Percentiles rank a stretch among this genome's conserved stretches.
Evolutionary conservation across 1,139 yeast species (phyloP).

Genomic region (Lodderomyces margitis): DNA sequence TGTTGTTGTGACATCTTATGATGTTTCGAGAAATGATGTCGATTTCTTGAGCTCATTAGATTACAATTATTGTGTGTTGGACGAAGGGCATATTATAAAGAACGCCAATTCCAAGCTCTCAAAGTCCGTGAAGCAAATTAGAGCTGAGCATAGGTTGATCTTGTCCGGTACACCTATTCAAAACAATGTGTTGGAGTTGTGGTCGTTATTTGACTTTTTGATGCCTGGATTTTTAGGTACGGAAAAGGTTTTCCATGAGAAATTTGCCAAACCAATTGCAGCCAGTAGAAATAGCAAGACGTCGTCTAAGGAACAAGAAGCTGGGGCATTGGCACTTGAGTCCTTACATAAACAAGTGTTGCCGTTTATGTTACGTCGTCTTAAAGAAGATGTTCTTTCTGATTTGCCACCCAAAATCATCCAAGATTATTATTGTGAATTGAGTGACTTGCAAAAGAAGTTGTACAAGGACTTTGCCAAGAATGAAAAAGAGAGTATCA

Average conservation of each 20-base stretch:
- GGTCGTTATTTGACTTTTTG: constrained; percentile 96
- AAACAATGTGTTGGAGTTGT: constrained; percentile 90
- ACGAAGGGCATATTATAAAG: constrained; percentile 97
- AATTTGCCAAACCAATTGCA: constrained; percentile 96
- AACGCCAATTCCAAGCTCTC: constrained; percentile 87
- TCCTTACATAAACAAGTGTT: constrained; percentile 94
- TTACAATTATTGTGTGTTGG: constrained; percentile 92
- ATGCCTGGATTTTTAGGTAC: constrained; percentile 99
- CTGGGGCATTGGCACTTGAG: constrained; percentile 93
- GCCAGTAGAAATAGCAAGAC: constrained; percentile 89
- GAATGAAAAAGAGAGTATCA: constrained; percentile 74
- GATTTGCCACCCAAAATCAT: constrained; percentile 98
- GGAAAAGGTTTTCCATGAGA: constrained; percentile 90
- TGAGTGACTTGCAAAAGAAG: constrained; percentile 85
- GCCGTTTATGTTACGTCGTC: constrained; percentile 93
- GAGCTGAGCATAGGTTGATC: constrained; percentile 86
- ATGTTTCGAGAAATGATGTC: constrained; percentile 91
- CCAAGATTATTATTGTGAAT: constrained; percentile 96
- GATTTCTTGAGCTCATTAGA: constrained; percentile 58
- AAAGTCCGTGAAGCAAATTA: constrained; percentile 76
- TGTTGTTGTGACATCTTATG: constrained; percentile 91
- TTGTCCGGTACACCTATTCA: constrained; percentile 98
- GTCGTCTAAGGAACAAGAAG: constrained; percentile 93
- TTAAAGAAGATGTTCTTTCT: constrained; percentile 92
- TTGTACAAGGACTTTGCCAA: constrained; percentile 89